Conservation (phyloP, 306 rosid genomes). For the Cicer yamashitae region DNA sequence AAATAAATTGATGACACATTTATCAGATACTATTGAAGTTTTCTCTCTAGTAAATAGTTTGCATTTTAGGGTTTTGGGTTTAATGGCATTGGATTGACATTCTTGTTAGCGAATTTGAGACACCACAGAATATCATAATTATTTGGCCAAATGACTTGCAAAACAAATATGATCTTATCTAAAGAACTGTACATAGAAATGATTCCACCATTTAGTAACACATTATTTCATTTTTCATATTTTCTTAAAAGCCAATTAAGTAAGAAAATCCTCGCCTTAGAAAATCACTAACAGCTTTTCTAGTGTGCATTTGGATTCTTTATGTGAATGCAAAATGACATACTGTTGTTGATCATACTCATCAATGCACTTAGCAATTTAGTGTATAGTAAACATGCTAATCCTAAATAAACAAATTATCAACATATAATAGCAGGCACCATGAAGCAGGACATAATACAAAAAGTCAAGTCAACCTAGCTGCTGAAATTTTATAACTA, state of each 20-base stretch:
- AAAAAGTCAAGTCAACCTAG: conserved; percentile 11
- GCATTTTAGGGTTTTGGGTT: neutral
- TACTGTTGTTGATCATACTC: neutral
- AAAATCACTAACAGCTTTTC: neutral
- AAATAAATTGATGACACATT: conserved; percentile 1
- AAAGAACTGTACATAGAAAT: neutral
- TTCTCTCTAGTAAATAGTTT: conserved; percentile 7
- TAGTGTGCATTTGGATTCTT: neutral
- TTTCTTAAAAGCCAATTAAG: neutral
- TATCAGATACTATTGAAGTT: neutral
- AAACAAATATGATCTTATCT: neutral
- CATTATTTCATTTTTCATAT: neutral
- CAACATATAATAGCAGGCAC: conserved; percentile 10
- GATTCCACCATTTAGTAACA: neutral
- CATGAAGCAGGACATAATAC: conserved; percentile 21
- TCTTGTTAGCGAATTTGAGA: neutral
- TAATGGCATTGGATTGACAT: neutral
- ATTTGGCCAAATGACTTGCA: neutral
- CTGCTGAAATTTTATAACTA: conserved; percentile 17
- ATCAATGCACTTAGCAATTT: neutral
- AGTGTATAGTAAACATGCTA: neutral
- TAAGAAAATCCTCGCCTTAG: neutral
- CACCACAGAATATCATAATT: neutral
- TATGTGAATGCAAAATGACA: neutral
- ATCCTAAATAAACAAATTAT: neutral